Base-by-base conservation (phyloP, 306 rosid genomes). In the Pterocarpus santalinus region DNA sequence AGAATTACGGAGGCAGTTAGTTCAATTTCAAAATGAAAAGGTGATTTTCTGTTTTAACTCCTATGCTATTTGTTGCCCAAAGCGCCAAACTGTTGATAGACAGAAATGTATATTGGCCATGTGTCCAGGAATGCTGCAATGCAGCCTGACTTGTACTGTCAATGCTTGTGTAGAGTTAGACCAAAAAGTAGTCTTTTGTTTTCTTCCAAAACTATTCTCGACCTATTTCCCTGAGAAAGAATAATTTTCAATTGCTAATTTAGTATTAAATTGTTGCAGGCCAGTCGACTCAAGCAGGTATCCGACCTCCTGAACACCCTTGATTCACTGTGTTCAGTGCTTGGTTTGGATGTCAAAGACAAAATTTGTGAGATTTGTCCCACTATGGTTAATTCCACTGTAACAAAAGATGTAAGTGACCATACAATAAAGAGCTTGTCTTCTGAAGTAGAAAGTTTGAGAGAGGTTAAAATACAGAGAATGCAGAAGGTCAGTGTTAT, bases 391-490 rank as follows among this genome's bases (percentile, higher is more conserved):
- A 76, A 70, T 77, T 66, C 80, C 4, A 63, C 83, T 35, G 71
- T 49, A 34, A 69, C 67, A 35, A 79, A 64, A 32, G 92, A 86
- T 58, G 69, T 89, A 62, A 94, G 89, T 46, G 87, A 80, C 64
- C 53, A 39, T 39, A 77, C 95, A 69, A 74, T 91, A 5, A 68
- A 88, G 62, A 80, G 80, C 36, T 83, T 90, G 89, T 80, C 77
- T 12, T 82, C 82, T 74, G 86, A 81, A 65, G 77, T 91, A 44
- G 77, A 69, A 82, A 79, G 79, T 75, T 77, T 90, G 82, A 84
- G 85, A 69, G 91, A 86, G 83, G 80, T 91, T 75, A 91, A 89
- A 81, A 78, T 78, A 35, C 91, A 79, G 60, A 94, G 93, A 88
- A 90, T 87, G 83, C 85, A 82, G 51, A 88, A 77, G 91, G 97